phyloP scores from a whole-genome alignment of 1,284 basidiomycete genomes.

The Sanguinoderma infundibulare region DNA sequence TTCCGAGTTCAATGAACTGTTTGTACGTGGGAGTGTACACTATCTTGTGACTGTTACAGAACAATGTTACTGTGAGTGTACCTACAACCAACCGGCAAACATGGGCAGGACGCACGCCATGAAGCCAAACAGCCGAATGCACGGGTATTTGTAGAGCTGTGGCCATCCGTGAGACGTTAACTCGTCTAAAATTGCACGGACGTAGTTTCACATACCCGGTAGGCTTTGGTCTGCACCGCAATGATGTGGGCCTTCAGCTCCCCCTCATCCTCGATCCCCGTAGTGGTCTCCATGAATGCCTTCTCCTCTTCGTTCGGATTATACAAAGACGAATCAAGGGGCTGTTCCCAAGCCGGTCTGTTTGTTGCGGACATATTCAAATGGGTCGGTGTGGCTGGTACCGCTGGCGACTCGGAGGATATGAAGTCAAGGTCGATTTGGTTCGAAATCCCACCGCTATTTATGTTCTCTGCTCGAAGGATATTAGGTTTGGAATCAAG shows the following conservation, averaged over 20 bases:
- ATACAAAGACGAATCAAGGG: too few species aligned
- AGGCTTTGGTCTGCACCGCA: slow-evolving; percentile 20
- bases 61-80: background rate
- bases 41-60: slow-evolving; percentile 22
- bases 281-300: slow-evolving; percentile 21
- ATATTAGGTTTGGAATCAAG: too few species aligned
- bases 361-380: too few species aligned
- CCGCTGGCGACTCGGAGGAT: too few species aligned
- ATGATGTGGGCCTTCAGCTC: slow-evolving; percentile 21
- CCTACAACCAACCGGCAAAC: background rate
- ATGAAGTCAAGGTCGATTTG: too few species aligned
- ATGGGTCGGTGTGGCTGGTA: too few species aligned
- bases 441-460: too few species aligned
- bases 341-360: too few species aligned
- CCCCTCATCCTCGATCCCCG: slow-evolving; percentile 19
- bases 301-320: slow-evolving; percentile 16
- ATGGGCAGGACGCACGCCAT: slow-evolving; percentile 11
- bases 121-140: slow-evolving; percentile 23
- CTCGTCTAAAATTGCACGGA: background rate
- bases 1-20: slow-evolving; percentile 38
- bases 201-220: slow-evolving; percentile 1
- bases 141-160: slow-evolving; percentile 19
- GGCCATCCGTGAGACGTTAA: background rate
- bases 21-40: slow-evolving; percentile 10
- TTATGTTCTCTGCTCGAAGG: too few species aligned